A percentile compares a stretch with the other conserved stretches of the same genome.
Evolutionary conservation across 2,329 filamentous ascomycete species (phyloP).

Genomic region (Ophiobolus disseminans): DNA sequence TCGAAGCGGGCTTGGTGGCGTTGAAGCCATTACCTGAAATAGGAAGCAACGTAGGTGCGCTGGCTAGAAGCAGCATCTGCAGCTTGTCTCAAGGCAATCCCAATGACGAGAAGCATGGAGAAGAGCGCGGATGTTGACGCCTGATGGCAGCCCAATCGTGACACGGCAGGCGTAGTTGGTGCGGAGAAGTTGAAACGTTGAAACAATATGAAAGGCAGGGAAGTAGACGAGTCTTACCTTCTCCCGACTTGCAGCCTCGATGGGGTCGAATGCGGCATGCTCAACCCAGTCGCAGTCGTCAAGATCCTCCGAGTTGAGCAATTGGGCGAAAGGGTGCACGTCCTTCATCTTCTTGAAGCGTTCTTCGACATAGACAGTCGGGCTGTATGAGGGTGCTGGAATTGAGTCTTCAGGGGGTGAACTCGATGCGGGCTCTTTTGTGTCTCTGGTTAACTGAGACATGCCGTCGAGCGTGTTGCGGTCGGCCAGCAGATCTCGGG

Average conservation of each 20-base stretch:
- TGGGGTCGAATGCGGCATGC: constrained; percentile 63
- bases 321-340: constrained; percentile 76
- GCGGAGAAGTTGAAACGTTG: constrained; percentile 1
- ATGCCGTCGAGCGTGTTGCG: constrained; percentile 45
- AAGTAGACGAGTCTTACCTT: constrained; percentile 58
- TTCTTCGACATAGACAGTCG: constrained; percentile 33
- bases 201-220: no score
- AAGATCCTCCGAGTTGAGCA: constrained; percentile 71
- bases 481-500: constrained; percentile 52
- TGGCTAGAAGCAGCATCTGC: no score
- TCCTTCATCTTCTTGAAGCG: constrained; percentile 56
- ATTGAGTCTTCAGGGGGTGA: constrained; percentile 21
- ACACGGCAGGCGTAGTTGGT: constrained; percentile 7
- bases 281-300: constrained; percentile 68
- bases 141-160: constrained; percentile 21
- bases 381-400: constrained; percentile 30
- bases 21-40: no score
- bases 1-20: no score
- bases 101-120: constrained; percentile 18
- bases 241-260: constrained; percentile 64
- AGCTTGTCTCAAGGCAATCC: not conserved
- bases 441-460: constrained; percentile 47
- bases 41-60: no score
- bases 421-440: constrained; percentile 29
- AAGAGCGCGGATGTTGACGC: constrained; percentile 18